Percentiles rank a stretch among this genome's conserved stretches.
Conservation (phyloP, 495 filamentous ascomycete genomes). For the Collariella sp. region DNA sequence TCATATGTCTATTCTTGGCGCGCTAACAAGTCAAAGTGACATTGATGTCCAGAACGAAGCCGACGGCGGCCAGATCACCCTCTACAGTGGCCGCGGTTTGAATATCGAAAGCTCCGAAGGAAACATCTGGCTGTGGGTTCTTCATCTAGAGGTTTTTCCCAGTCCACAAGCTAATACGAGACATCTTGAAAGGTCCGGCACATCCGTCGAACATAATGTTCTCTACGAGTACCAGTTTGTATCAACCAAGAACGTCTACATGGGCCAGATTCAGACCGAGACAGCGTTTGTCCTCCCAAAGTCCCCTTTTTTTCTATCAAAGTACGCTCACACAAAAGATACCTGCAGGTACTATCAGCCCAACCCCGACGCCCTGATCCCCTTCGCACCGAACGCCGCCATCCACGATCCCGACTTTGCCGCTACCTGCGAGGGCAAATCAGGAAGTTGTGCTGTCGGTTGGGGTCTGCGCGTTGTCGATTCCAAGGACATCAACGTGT, state of each 20-base stretch:
- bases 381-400: no score
- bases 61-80: conserved; percentile 54
- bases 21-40: no score
- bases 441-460: conserved; percentile 62
- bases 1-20: no score
- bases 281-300: no score
- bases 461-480: conserved; percentile 46
- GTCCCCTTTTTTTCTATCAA: no score
- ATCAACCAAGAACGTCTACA: conserved; percentile 53
- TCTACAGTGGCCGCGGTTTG: conserved; percentile 62
- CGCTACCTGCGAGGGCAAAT: conserved; percentile 56
- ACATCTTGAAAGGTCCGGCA: no score
- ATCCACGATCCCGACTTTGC: no score
- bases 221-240: conserved; percentile 74
- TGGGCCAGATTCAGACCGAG: conserved; percentile 73
- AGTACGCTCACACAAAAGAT: no score
- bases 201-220: conserved; percentile 57
- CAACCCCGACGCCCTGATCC: no score
- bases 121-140: conserved; percentile 50
- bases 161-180: no score
- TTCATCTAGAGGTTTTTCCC: no score
- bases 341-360: no score
- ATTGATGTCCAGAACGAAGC: conserved; percentile 55
- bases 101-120: conserved; percentile 48
- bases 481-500: conserved; percentile 49